Base-by-base conservation (phyloP, 2,329 filamentous ascomycete species). In the Hirsutella thompsonii region DNA sequence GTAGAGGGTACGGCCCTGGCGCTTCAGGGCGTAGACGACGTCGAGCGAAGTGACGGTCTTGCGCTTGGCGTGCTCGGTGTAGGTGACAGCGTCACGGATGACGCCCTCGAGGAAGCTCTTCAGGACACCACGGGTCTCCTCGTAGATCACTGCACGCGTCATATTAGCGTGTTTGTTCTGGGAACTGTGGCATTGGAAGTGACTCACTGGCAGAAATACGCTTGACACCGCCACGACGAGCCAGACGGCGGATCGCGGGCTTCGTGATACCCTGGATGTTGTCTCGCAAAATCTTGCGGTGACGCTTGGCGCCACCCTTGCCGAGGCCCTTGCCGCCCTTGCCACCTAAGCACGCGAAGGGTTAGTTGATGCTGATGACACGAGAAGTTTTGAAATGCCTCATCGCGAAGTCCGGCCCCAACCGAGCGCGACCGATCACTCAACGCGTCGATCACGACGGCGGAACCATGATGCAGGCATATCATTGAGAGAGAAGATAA, bases 251-350 rank as follows among this genome's bases (percentile, higher is more conserved):
- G 70, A 95, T 95, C 59, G 89, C 89, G 58, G 89, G 89, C 84
- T 95, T 95, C 62, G 89, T 95, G 64, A 95, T 95, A 72, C 89
- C 89, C 75, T 95, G 89, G 64, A 95, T 95, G 84, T 94, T 95
- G 83, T 94, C 89, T 71, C 89, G 87, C 68, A 95, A 79, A 76
- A 95, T 95, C 85, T 95, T 95, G 62, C 90, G 82, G 74, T 95
- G 89, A 71, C 89, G 89, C 84, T 95, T 96, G 70, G 90, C 90
- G 68, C 89, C 89, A 54, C 89, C 89, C 81, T 94, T 94, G 67
- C 89, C 89, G 70, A 94, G 87, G 66, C 88, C 89, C 81, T 94
- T 94, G 66, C 89, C 89, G 69, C 88, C 88, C 74, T 94, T 93
- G 67, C 87, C 87, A 66, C 86, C 86, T 92, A 56, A 38, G 20